Evolutionary conservation across 768 basidiomycete genomes (phyloP), one percentile per base, ranked within the genome.

Genomic region (Albatrellus ellisii): DNA sequence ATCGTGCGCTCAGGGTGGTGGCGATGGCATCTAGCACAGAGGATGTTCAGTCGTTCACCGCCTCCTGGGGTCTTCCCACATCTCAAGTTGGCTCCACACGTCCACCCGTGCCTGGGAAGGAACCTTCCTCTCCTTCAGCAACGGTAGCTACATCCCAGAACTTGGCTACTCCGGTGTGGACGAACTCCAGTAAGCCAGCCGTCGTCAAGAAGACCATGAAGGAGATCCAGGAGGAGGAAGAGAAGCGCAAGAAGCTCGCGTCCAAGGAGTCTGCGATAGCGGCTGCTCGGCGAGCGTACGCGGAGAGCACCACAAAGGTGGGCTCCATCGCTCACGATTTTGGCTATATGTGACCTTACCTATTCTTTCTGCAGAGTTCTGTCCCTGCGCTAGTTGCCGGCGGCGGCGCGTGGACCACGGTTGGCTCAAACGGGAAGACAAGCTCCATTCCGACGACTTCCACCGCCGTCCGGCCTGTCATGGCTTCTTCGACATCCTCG

Each of bases 211-310:
- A 90, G 69, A 86, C 87, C 2, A 81, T 99, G 80, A 97, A 94
- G 66, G 91, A 99, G 65, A 99, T 99, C 29, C 88, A 94, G 56
- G 94, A 98, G 60, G 95, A 99, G 53, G 95, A 99, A 56, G 89
- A 94, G 60, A 73, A 66, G 48, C 72, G 82, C 47, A 91, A 89
- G 68, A 84, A 79, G 60, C 48, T 52, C 22, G 52, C 62, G 22
- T 67, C 67, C 48, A 75, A 68, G 41, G 65, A 64, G 43, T 36
- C 49, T 4, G 70, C 70, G 7, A 62, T 73, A 10, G 65, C 71
- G 17, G 69, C 71, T 28, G 66, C 73, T 6, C 74, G 81, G 55
- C 69, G 86, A 40, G 80, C 69, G 4, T 84, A 92, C 53, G 86
- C 85, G 4, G 88, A 90, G 45, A 73, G 75, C 24, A 79, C 81